Conservation (phyloP, 805 yeast genomes). For the Tetrapisispora taiwanensis region DNA sequence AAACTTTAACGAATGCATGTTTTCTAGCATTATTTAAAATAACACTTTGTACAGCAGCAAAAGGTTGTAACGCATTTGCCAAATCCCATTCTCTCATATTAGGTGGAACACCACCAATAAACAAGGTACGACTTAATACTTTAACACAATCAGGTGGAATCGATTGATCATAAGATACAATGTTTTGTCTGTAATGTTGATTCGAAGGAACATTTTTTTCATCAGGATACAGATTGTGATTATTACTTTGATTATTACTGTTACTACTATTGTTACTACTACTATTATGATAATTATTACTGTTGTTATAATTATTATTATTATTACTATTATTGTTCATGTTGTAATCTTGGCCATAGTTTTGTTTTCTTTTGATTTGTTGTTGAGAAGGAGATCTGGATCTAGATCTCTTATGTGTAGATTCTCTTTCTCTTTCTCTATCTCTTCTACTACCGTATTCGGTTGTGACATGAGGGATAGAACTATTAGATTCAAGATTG, state of each 20-base stretch:
- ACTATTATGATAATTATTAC: slow-evolving; percentile 1
- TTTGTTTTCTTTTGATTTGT: slow-evolving; percentile 9
- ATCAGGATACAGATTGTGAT: slow-evolving; percentile 31
- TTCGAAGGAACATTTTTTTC: slow-evolving; percentile 63
- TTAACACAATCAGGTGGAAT: slow-evolving; percentile 72
- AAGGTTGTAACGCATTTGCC: slow-evolving; percentile 63
- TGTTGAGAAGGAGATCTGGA: slow-evolving; percentile 38
- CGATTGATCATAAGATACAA: slow-evolving; percentile 56
- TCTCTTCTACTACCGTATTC: slow-evolving; percentile 30
- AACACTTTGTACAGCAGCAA: slow-evolving; percentile 85
- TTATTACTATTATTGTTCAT: not conserved
- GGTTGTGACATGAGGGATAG: slow-evolving; percentile 14
- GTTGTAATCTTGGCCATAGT: not conserved
- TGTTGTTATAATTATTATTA: not conserved
- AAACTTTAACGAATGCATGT: slow-evolving; percentile 93
- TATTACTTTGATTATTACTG: slow-evolving; percentile 16
- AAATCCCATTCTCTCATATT: slow-evolving; percentile 69
- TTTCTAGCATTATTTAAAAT: slow-evolving; percentile 80
- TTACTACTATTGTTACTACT: slow-evolving; percentile 7
- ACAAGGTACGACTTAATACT: slow-evolving; percentile 81
- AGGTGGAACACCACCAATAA: slow-evolving; percentile 87
- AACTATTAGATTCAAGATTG: slow-evolving; percentile 1
- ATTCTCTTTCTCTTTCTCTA: slow-evolving; percentile 20
- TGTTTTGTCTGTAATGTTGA: slow-evolving; percentile 67
- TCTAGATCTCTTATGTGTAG: slow-evolving; percentile 37